Base-by-base conservation (phyloP, 176 grass and related monocot genomes). In the Alopecurus myosuroides region DNA sequence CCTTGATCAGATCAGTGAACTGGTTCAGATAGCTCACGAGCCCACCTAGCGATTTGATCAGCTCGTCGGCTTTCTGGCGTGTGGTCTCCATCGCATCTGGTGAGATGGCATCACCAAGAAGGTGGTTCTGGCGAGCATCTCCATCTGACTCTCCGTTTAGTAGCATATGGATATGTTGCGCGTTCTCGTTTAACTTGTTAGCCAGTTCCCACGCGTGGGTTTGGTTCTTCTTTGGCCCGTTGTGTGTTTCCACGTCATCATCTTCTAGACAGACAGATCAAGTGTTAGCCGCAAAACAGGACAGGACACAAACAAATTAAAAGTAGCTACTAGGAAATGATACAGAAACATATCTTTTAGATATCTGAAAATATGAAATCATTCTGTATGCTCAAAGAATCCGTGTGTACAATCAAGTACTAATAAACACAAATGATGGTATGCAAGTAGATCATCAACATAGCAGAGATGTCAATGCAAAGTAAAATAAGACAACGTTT, bases 1-100 rank as follows among this genome's bases (percentile, higher is more conserved):
- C 89, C 81, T 81, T 94, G 26, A 99, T 85, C 37, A 96, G 83
- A 67, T 99, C 93, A 1, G 84, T 79, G 68, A 99, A 99, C 7
- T 92, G 91, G 67, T 99, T 88, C 69, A 99, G 31, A 71, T 76
- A 88, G 56, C 80, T 88, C 45, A 90, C 93, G 60, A 99, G 89
- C 35, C 83, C 91, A 46, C 88, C 88, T 2, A 96, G 88, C 0
- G 89, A 81, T 74, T 96, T 90, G 77, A 95, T 92, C 35, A 99
- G 86, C 34, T 94, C 86, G 6, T 96, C 89, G 0, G 88, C 89
- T 77, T 96, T 91, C 62, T 73, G 69, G 45, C 94, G 87, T 1
- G 88, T 86, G 34, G 77, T 53, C 34, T 64, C 80, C 53, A 85
- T 90, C 44, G 82, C 84, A 33, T 90, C 85, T 7, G 85, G 33